phyloP scores from a whole-genome alignment of 768 basidiomycete genomes.

The Suillus decipiens region DNA sequence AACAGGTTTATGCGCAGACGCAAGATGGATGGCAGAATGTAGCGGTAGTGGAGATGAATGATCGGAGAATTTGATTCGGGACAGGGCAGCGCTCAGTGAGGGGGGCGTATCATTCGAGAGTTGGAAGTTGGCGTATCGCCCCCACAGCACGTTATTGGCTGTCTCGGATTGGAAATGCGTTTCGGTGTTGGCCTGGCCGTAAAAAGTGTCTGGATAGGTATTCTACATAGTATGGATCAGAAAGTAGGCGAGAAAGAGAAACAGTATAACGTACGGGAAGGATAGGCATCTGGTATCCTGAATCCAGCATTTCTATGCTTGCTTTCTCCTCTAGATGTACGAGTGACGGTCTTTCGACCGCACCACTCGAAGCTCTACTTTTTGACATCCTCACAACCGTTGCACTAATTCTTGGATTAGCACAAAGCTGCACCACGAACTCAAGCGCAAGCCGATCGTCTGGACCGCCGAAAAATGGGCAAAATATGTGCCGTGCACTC shows the following conservation, averaged over 20 bases:
- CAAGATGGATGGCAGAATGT: slow-evolving; percentile 52
- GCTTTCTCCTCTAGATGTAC: slow-evolving; percentile 57
- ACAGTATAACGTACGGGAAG: slow-evolving; percentile 15
- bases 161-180: slow-evolving; percentile 74
- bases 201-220: slow-evolving; percentile 67
- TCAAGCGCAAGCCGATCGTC: slow-evolving; percentile 87
- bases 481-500: slow-evolving; percentile 61
- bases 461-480: slow-evolving; percentile 93
- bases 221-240: slow-evolving; percentile 36
- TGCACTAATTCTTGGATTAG: slow-evolving; percentile 61
- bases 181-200: slow-evolving; percentile 63
- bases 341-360: slow-evolving; percentile 52
- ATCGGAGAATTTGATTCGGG: slow-evolving; percentile 63
- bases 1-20: slow-evolving; percentile 39
- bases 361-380: slow-evolving; percentile 43
- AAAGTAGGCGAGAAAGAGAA: slow-evolving; percentile 2
- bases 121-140: slow-evolving; percentile 48
- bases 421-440: slow-evolving; percentile 80
- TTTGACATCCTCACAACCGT: slow-evolving; percentile 69
- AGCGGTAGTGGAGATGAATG: slow-evolving; percentile 55
- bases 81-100: slow-evolving; percentile 42
- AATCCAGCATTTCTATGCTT: slow-evolving; percentile 35
- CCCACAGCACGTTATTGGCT: slow-evolving; percentile 82
- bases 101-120: slow-evolving; percentile 14
- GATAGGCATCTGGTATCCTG: slow-evolving; percentile 9